Percentiles rank a stretch among this genome's conserved stretches.
These are phyloP conservation scores for Hirsutella rhossiliensis DNA, from an alignment of 2,329 filamentous ascomycete genomes.

Conservation along the genomic window DNA sequence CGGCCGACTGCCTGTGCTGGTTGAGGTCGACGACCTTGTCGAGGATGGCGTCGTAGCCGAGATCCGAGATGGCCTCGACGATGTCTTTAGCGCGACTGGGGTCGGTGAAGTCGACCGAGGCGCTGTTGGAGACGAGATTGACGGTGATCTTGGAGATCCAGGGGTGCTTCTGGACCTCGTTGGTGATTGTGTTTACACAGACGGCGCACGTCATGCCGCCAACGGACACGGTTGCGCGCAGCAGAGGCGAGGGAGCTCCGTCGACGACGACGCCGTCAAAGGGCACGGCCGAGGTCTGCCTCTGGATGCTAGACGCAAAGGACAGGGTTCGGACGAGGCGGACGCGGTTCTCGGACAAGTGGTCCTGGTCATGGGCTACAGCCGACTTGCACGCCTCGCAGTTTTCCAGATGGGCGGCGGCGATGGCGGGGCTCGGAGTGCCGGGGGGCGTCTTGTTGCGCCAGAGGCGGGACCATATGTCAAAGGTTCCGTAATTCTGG, in stretches of 20 bases:
- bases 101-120: slow-evolving; percentile 41
- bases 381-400: slow-evolving; percentile 22
- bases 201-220: slow-evolving; percentile 65
- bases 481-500: slow-evolving; percentile 10
- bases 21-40: slow-evolving; percentile 34
- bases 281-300: slow-evolving; percentile 4
- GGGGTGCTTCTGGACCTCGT: slow-evolving; percentile 40
- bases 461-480: slow-evolving; percentile 21
- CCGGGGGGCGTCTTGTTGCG: slow-evolving; percentile 11
- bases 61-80: slow-evolving; percentile 40
- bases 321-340: slow-evolving; percentile 1
- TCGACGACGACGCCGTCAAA: slow-evolving; percentile 13
- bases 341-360: slow-evolving; percentile 1
- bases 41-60: slow-evolving; percentile 55
- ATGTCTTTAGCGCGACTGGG: slow-evolving; percentile 18
- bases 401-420: slow-evolving; percentile 22
- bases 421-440: slow-evolving; percentile 11
- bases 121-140: slow-evolving; percentile 57
- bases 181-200: slow-evolving; percentile 52
- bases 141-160: slow-evolving; percentile 48
- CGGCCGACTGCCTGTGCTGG: slow-evolving; percentile 23
- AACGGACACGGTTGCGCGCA: slow-evolving; percentile 45
- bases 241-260: slow-evolving; percentile 13
- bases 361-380: slow-evolving; percentile 5
- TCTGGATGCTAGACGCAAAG: slow-evolving; percentile 3